Conservation (phyloP, 345 rosid genomes). For the Dipteronia sinensis region DNA sequence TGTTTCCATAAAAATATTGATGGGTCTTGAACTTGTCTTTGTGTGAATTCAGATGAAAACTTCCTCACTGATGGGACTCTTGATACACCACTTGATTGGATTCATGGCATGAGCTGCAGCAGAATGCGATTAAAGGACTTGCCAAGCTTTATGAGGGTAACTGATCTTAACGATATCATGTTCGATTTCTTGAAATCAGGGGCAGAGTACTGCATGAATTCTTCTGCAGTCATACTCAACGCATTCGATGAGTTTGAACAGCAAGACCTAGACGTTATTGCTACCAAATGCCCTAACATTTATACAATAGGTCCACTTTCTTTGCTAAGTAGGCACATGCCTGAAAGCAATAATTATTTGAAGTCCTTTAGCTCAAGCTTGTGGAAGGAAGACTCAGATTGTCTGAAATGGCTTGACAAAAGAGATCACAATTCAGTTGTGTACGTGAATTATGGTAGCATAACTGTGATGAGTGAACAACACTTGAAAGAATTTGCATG, state of each 20-base stretch:
- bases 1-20: neutral
- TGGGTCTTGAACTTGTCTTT: neutral
- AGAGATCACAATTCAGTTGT: conserved; percentile 27
- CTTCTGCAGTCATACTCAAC: conserved; percentile 41
- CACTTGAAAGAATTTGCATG: conserved; percentile 26
- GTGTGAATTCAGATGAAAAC: conserved; percentile 31
- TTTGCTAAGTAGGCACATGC: conserved; percentile 32
- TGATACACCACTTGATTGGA: conserved; percentile 38
- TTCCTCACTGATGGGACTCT: conserved; percentile 34
- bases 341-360: neutral
- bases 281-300: conserved; percentile 23
- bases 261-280: conserved; percentile 30
- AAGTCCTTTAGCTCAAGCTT: conserved; percentile 25
- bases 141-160: conserved; percentile 36
- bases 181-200: conserved; percentile 21
- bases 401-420: conserved; percentile 35
- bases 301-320: conserved; percentile 39
- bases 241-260: conserved; percentile 43
- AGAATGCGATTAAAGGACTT: conserved; percentile 42
- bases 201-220: conserved; percentile 29
- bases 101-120: conserved; percentile 35
- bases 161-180: conserved; percentile 32
- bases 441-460: conserved; percentile 37
- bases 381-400: conserved; percentile 35
- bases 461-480: conserved; percentile 22